These are phyloP conservation scores for Viridothelium virens DNA, from an alignment of 495 filamentous ascomycete species.

Conservation along the genomic window DNA sequence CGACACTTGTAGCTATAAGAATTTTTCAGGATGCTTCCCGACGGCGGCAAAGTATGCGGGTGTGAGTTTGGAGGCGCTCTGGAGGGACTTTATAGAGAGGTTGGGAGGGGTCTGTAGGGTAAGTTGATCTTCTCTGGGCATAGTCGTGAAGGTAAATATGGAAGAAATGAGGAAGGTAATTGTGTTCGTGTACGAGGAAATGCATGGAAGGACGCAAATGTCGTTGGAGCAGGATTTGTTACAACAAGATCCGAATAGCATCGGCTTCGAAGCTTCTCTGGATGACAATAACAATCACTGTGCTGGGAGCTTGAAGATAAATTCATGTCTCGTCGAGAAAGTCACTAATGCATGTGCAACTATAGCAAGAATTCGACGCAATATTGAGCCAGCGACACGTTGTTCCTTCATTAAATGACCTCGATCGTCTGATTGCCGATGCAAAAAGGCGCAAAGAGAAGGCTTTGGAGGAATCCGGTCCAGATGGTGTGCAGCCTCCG, in stretches of 20 bases:
- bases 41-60: conserved; percentile 65
- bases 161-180: conserved; percentile 32
- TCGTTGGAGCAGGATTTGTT: too few relatives aligned
- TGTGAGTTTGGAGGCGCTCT: conserved; percentile 35
- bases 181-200: background rate
- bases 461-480: conserved; percentile 23
- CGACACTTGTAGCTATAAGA: conserved; percentile 62
- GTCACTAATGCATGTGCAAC: conserved; percentile 9
- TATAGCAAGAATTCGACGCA: conserved; percentile 63
- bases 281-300: too few relatives aligned
- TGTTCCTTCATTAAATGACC: conserved; percentile 66
- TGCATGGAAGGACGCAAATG: too few relatives aligned
- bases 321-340: background rate
- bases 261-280: background rate
- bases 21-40: conserved; percentile 84
- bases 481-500: conserved; percentile 31
- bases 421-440: conserved; percentile 74
- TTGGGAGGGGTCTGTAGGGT: conserved; percentile 26
- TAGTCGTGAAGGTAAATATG: conserved; percentile 6
- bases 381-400: conserved; percentile 66
- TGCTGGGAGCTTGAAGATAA: too few relatives aligned
- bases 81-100: conserved; percentile 29
- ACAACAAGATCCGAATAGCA: background rate
- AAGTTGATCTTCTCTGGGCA: background rate
- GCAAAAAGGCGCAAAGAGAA: conserved; percentile 48